phyloP scores from a whole-genome alignment of 192 early-diverging fungal genomes.

The Linnemannia elongata region DNA sequence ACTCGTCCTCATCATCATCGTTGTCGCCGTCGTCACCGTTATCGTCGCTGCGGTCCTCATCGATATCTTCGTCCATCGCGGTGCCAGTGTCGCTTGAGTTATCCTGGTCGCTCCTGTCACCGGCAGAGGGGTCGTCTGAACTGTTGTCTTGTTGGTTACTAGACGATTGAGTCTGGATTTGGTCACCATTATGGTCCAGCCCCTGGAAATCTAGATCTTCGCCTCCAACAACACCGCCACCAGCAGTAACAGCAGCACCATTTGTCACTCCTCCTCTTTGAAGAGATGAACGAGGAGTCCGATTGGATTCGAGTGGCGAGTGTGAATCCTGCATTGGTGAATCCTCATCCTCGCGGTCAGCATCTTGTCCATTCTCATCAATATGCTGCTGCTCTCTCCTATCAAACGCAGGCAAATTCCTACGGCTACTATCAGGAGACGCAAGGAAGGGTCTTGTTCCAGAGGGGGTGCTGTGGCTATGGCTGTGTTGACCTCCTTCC shows the following conservation, averaged over 20 bases:
- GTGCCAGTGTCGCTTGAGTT: background rate
- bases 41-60: background rate
- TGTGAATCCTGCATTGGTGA: constrained; percentile 19
- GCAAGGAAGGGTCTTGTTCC: constrained; percentile 20
- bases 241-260: too few relatives aligned
- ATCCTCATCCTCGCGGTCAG: constrained; percentile 17
- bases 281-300: too few relatives aligned
- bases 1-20: constrained; percentile 18
- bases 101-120: background rate
- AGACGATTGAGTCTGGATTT: background rate
- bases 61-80: constrained; percentile 3
- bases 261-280: background rate
- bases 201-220: background rate
- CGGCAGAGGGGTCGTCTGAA: background rate
- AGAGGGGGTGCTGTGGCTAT: background rate
- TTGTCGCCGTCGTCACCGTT: constrained; percentile 1
- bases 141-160: background rate
- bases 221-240: background rate
- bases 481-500: background rate
- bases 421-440: background rate
- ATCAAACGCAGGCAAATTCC: background rate
- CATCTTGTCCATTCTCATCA: constrained; percentile 4
- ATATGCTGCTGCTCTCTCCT: background rate
- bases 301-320: background rate
- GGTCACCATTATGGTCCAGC: constrained; percentile 36